Evolutionary conservation across 2,329 filamentous ascomycete species (phyloP), one percentile per base, ranked within the genome.

Genomic region (Fusarium citri): DNA sequence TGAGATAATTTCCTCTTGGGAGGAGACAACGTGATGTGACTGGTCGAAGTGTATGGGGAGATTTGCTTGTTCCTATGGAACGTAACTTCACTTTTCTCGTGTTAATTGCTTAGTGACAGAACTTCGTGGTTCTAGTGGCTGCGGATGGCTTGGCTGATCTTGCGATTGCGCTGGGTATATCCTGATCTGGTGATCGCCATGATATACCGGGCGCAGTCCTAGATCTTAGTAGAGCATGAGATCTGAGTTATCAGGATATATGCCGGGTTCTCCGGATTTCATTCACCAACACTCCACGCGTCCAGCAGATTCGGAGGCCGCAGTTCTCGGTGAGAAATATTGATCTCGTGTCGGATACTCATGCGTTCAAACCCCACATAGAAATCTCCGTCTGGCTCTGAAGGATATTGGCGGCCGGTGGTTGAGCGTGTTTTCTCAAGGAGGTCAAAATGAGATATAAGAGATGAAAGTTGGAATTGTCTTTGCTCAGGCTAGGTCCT

Each of bases 1-100:
- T 56, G 20, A 34, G 49, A 53, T 28, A n/a, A 40, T 63, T 41
- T 26, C 41, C 15, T 18, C 22, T 54, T 34, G 20, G 8, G 30
- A 18, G 28, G 49, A n/a, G n/a, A 48, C 25, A 49, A 53, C 51
- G 37, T 22, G 31, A n/a, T 53, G 28, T 63, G 66, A 51, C 62
- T 63, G 41, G 57, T 37, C 34, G 34, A 2, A 7, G 6, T n/a
- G 5, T 6, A 41, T 63, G 28, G 23, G 10, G 20, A 63, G 40
- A 43, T 31, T 20, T 11, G 30, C 28, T 23, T 28, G 4, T 18
- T 34, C n/a, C 5, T 42, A 11, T 66, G 55, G 49, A 61, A 66
- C 64, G 62, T 66, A 57, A 14, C 64, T 11, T 40, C 5, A 11
- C 30, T 28, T 26, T 15, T 26, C 56, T 55, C 61, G 66, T 69